Evolutionary conservation across 2,329 filamentous ascomycete species (phyloP).

Genomic region (Botrytis pseudocinerea): DNA sequence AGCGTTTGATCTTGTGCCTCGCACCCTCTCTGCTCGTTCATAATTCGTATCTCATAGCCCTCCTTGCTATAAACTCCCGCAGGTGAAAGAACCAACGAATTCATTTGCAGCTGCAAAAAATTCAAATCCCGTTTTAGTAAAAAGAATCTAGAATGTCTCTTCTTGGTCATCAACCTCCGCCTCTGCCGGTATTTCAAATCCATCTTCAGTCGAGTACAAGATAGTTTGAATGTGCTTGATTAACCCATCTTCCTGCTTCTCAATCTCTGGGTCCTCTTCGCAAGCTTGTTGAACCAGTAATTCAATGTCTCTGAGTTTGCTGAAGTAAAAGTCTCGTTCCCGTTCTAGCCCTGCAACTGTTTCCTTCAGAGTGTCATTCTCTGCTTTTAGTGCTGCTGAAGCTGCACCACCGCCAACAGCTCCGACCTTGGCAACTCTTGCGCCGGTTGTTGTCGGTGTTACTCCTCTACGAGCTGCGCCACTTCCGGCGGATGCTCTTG

Average conservation of each 20-base stretch:
- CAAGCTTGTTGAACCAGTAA: constrained; percentile 89
- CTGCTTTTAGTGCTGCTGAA: constrained; percentile 73
- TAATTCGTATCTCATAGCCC: constrained; percentile 31
- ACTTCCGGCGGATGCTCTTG: constrained; percentile 46
- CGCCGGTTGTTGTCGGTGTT: constrained; percentile 45
- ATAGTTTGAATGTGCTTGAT: constrained; percentile 97
- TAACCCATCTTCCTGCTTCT: constrained; percentile 89
- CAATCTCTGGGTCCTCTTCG: constrained; percentile 87
- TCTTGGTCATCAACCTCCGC: constrained; percentile 67
- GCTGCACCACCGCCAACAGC: constrained; percentile 55
- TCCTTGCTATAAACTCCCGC: constrained; percentile 35
- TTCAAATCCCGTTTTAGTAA: constrained; percentile 29
- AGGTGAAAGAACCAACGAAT: constrained; percentile 29
- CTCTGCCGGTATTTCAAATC: constrained; percentile 87
- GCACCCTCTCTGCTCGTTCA: constrained; percentile 25
- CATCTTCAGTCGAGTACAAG: constrained; percentile 93
- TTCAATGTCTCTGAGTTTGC: constrained; percentile 96
- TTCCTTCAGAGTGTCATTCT: constrained; percentile 89
- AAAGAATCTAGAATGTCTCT: constrained; percentile 66
- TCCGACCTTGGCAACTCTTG: constrained; percentile 47
- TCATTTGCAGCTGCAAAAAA: constrained; percentile 28
- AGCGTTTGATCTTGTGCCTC: constrained; percentile 19
- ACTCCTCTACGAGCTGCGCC: constrained; percentile 48
- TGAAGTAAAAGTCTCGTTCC: constrained; percentile 98
- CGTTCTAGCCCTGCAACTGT: constrained; percentile 92